These are phyloP conservation scores for Chamaecrista fasciculata DNA, from an alignment of 306 rosid species.

Conservation along the genomic window DNA sequence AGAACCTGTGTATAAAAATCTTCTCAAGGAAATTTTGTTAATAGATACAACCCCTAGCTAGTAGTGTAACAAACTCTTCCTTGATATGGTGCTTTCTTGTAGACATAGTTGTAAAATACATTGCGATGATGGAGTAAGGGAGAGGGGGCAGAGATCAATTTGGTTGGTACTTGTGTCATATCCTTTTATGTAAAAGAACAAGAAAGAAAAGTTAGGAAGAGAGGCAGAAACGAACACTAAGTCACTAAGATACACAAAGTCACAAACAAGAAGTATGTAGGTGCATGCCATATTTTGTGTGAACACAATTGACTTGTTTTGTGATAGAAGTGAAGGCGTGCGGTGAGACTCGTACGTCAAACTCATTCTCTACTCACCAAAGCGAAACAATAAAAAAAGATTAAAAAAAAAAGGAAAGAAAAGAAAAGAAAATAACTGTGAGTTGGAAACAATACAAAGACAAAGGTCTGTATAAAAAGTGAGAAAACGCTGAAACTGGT, in stretches of 20 bases:
- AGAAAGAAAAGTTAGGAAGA: not conserved
- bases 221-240: not conserved
- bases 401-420: no score
- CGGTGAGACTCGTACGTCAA: conserved; percentile 36
- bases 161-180: not conserved
- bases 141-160: not conserved
- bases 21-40: no score
- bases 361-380: no score
- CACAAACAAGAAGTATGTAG: conserved; percentile 10
- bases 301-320: conserved; percentile 34
- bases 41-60: no score
- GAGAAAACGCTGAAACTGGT: conserved; percentile 32
- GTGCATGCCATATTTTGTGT: not conserved
- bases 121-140: not conserved
- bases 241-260: conserved; percentile 19
- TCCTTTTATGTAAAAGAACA: not conserved
- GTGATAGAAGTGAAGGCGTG: conserved; percentile 42
- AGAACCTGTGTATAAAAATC: no score
- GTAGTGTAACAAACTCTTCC: no score
- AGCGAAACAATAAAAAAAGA: no score
- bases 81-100: no score
- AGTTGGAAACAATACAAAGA: conserved; percentile 29
- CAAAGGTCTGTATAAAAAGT: conserved; percentile 34
- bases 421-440: not conserved
- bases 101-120: no score